Evolutionary conservation across 2,329 filamentous ascomycete species (phyloP), one percentile per base, ranked within the genome.

Genomic region (Alternaria longipes): DNA sequence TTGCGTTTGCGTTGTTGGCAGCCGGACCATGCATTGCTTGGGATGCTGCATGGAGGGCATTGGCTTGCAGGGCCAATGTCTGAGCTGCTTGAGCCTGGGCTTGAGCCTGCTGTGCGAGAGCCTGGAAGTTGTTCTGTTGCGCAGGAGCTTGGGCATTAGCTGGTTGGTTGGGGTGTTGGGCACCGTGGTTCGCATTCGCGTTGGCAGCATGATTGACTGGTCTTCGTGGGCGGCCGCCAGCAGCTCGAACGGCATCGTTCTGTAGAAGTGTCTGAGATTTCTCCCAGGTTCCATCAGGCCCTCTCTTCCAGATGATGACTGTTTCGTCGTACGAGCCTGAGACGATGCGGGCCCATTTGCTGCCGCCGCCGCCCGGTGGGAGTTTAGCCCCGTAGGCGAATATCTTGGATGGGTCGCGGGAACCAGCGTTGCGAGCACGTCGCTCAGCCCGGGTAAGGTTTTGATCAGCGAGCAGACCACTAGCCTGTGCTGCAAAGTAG

Each of bases 291-390:
- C 94, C 94, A 67, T 95, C 89, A 3, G 89, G 87, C 66, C 96
- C 91, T 63, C 92, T 90, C 68, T 91, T 90, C 95, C 95, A 99
- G 58, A 99, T 92, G 67, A 97, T 94, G 69, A 99, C 93, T 11
- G 89, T 94, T 80, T 97, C 93, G 69, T 99, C 95, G 70, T 99
- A 99, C 0, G 93, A 97, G 3, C 95, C 95, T 7, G 94, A 97
- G 4, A 99, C 93, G 60, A 99, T 99, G n/a, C 94, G 90, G 9
- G 91, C 93, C 83, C 94, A 97, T 67, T 86, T 89, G 72, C 92
- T 92, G 26, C 94, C 93, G 40, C 94, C 94, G 24, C 94, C 94
- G 12, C 94, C 94, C 0, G 94, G 94, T 1, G 94, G 94, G 3
- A 98, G 84, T 74, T 92, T 95, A 16, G 94, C 92, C 0, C 94